phyloP scores from a whole-genome alignment of 1,284 basidiomycete species.

The Ganoderma resinaceum region DNA sequence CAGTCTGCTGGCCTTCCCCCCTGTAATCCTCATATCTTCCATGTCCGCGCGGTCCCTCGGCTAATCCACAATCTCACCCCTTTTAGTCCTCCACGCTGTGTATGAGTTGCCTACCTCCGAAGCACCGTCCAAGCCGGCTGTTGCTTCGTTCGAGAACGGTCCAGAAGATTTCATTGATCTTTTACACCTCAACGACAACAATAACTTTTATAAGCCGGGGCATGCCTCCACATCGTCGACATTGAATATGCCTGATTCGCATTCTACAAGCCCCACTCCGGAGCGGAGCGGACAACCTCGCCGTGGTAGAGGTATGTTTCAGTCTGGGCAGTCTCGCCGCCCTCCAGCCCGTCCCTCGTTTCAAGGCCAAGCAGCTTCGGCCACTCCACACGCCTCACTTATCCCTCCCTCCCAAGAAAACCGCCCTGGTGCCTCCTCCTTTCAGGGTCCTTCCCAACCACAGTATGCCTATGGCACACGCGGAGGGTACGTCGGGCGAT shows the following conservation, averaged over 20 bases:
- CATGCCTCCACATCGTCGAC: slow-evolving; percentile 28
- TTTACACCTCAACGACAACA: slow-evolving; percentile 21
- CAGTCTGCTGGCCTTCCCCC: slow-evolving; percentile 24
- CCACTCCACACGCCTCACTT: slow-evolving; percentile 22
- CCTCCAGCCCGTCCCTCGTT: slow-evolving; percentile 33
- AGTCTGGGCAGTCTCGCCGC: slow-evolving; percentile 35
- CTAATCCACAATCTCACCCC: slow-evolving; percentile 19
- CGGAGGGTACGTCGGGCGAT: slow-evolving; percentile 50
- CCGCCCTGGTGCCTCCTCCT: slow-evolving; percentile 22
- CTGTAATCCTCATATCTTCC: slow-evolving; percentile 21
- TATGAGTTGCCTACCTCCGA: slow-evolving; percentile 29
- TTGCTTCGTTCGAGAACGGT: slow-evolving; percentile 39
- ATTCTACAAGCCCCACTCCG: slow-evolving; percentile 29
- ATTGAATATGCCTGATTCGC: slow-evolving; percentile 37
- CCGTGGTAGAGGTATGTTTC: slow-evolving; percentile 35
- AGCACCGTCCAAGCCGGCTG: slow-evolving; percentile 29
- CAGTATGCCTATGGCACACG: slow-evolving; percentile 45
- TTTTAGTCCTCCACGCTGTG: slow-evolving; percentile 27
- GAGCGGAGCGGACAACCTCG: slow-evolving; percentile 33
- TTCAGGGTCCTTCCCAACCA: slow-evolving; percentile 31
- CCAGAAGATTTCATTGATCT: slow-evolving; percentile 34
- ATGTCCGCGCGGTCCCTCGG: slow-evolving; percentile 6
- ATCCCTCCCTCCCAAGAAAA: slow-evolving; percentile 28
- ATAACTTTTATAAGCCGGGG: slow-evolving; percentile 32
- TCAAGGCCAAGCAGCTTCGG: slow-evolving; percentile 22